These are phyloP conservation scores for Setomelanomma holmii DNA, from an alignment of 2,329 filamentous ascomycete genomes.

Conservation along the genomic window DNA sequence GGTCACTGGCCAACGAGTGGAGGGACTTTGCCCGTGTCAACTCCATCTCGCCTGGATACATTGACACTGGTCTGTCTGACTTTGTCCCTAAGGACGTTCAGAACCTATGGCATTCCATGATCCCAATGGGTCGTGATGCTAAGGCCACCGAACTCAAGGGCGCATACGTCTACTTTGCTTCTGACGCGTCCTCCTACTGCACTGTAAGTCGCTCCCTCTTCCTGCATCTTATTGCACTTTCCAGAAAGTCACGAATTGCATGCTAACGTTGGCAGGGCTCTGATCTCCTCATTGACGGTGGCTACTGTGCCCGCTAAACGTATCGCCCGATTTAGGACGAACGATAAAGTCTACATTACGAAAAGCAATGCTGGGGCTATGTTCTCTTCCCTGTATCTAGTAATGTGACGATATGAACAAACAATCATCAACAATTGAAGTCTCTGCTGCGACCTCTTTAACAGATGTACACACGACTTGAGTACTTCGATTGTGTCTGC, in stretches of 20 bases:
- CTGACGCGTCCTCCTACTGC: slow-evolving; percentile 82
- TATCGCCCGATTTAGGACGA: slow-evolving; percentile 21
- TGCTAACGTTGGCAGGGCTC: slow-evolving; percentile 53
- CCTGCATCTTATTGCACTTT: too few relatives aligned
- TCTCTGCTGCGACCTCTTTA: not conserved
- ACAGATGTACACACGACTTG: too few relatives aligned
- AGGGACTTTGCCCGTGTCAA: slow-evolving; percentile 73
- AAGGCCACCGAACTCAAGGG: slow-evolving; percentile 80
- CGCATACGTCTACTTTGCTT: slow-evolving; percentile 80
- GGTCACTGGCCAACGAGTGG: slow-evolving; percentile 73
- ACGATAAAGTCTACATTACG: slow-evolving; percentile 16
- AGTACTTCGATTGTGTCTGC: too few relatives aligned
- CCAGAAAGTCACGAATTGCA: too few relatives aligned
- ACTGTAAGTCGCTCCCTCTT: slow-evolving; percentile 60
- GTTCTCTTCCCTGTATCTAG: slow-evolving; percentile 22
- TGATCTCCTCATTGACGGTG: slow-evolving; percentile 78
- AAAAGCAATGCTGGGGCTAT: slow-evolving; percentile 14
- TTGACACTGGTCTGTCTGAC: slow-evolving; percentile 71
- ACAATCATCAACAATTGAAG: not conserved
- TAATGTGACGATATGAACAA: slow-evolving; percentile 28
- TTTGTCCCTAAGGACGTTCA: slow-evolving; percentile 73
- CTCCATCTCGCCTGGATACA: slow-evolving; percentile 72
- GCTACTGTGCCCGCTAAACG: slow-evolving; percentile 62
- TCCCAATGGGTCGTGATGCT: slow-evolving; percentile 79
- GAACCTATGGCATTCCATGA: slow-evolving; percentile 78